A percentile compares a stretch with the other conserved stretches of the same genome.
These are phyloP conservation scores for Pythium monospermum DNA, from an alignment of 352 stramenopile genomes.

Conservation along the genomic window DNA sequence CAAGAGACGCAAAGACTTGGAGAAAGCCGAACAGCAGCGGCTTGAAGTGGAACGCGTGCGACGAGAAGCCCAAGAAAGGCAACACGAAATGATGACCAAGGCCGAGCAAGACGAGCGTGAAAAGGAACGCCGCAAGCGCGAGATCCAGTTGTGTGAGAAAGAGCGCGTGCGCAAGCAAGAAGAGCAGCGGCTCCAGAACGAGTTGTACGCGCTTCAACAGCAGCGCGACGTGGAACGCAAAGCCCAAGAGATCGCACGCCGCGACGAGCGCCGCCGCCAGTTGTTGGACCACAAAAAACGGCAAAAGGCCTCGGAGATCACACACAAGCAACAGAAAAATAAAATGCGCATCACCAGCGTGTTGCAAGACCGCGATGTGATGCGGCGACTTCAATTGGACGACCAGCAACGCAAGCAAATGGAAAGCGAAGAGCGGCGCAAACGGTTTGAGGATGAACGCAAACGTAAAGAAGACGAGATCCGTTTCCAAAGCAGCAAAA, in stretches of 20 bases:
- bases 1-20: slow-evolving; percentile 40
- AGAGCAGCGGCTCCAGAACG: slow-evolving; percentile 42
- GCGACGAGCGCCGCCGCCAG: slow-evolving; percentile 40
- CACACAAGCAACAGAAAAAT: slow-evolving; percentile 62
- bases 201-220: slow-evolving; percentile 39
- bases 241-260: slow-evolving; percentile 36
- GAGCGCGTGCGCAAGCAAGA: slow-evolving; percentile 52
- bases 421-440: slow-evolving; percentile 45
- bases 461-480: slow-evolving; percentile 39
- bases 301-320: slow-evolving; percentile 35
- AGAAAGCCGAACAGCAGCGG: slow-evolving; percentile 44
- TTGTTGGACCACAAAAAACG: slow-evolving; percentile 43
- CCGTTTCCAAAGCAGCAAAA: slow-evolving; percentile 34
- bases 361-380: slow-evolving; percentile 51
- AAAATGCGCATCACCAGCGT: slow-evolving; percentile 59
- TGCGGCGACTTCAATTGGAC: slow-evolving; percentile 38
- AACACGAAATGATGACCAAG: slow-evolving; percentile 38
- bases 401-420: slow-evolving; percentile 57
- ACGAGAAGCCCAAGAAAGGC: slow-evolving; percentile 35
- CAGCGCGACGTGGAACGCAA: slow-evolving; percentile 40
- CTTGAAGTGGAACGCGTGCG: slow-evolving; percentile 40
- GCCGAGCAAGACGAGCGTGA: slow-evolving; percentile 48
- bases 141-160: slow-evolving; percentile 42
- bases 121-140: slow-evolving; percentile 36
- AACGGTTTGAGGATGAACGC: slow-evolving; percentile 28